These are phyloP conservation scores for Eucalyptus marginata DNA, from an alignment of 345 rosid species.

Conservation along the genomic window DNA sequence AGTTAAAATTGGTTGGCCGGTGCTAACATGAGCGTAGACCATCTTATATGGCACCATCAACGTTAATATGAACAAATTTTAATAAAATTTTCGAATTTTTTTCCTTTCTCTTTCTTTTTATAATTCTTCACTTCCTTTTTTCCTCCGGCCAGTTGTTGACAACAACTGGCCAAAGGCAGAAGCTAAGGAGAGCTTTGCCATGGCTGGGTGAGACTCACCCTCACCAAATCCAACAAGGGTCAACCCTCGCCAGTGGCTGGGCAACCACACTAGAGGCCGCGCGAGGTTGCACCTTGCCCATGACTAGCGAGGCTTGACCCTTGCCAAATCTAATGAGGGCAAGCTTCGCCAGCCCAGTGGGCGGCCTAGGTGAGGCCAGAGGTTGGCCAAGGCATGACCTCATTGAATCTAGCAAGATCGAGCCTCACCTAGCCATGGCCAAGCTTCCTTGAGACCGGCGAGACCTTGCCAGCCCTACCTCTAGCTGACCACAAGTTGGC, in stretches of 20 bases:
- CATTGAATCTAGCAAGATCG: rapidly evolving
- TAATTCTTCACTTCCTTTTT: too few species aligned
- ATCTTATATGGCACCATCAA: too few species aligned
- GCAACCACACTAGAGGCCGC: rapidly evolving
- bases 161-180: rapidly evolving
- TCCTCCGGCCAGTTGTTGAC: rapidly evolving
- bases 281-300: rapidly evolving
- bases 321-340: too few species aligned
- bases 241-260: rapidly evolving
- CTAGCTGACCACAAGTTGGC: rapidly evolving
- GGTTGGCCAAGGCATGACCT: too few species aligned
- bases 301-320: rapidly evolving
- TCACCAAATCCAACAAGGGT: too few species aligned
- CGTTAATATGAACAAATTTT: rapidly evolving
- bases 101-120: too few species aligned
- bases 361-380: rapidly evolving
- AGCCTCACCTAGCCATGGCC: too few species aligned
- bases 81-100: rapidly evolving
- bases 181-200: rapidly evolving
- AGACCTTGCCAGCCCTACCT: rapidly evolving
- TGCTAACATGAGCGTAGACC: rapidly evolving
- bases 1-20: rapidly evolving
- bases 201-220: rapidly evolving
- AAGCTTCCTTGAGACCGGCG: rapidly evolving
- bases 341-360: rapidly evolving